Percentiles rank a stretch among this genome's conserved stretches.
phyloP scores from a whole-genome alignment of 2,329 filamentous ascomycete species.

The Xylariaceae sp. region DNA sequence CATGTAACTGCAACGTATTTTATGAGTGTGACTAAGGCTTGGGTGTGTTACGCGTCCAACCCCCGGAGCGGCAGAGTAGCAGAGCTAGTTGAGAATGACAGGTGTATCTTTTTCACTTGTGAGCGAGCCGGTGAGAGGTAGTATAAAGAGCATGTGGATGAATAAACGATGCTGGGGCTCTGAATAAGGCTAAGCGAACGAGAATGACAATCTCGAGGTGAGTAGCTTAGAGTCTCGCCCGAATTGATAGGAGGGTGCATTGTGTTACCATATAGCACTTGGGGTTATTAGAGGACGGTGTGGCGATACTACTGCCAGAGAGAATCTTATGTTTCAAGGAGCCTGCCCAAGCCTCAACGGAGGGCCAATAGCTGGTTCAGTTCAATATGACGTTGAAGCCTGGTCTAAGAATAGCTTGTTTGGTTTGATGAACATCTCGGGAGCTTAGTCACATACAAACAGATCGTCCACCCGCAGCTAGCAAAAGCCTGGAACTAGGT shows the following conservation, averaged over 20 bases:
- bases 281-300: background rate
- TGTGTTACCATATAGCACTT: background rate
- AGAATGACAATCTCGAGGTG: no score
- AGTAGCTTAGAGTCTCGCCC: background rate
- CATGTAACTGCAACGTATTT: no score
- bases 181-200: no score
- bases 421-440: background rate
- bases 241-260: background rate
- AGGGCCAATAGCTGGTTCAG: constrained; percentile 9
- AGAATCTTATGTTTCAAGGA: background rate
- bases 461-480: background rate
- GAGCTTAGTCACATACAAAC: background rate
- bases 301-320: constrained; percentile 7
- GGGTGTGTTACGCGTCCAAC: no score
- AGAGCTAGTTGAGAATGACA: no score
- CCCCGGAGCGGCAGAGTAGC: no score
- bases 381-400: background rate
- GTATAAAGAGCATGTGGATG: no score
- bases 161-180: no score
- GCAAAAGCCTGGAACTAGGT: no score
- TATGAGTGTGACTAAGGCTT: no score
- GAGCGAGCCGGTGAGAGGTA: no score
- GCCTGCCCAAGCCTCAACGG: constrained; percentile 12
- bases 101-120: no score
- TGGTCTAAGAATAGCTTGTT: constrained; percentile 22